Conservation (phyloP, 2,329 filamentous ascomycete species). For the Emmonsiellopsis sp. region DNA sequence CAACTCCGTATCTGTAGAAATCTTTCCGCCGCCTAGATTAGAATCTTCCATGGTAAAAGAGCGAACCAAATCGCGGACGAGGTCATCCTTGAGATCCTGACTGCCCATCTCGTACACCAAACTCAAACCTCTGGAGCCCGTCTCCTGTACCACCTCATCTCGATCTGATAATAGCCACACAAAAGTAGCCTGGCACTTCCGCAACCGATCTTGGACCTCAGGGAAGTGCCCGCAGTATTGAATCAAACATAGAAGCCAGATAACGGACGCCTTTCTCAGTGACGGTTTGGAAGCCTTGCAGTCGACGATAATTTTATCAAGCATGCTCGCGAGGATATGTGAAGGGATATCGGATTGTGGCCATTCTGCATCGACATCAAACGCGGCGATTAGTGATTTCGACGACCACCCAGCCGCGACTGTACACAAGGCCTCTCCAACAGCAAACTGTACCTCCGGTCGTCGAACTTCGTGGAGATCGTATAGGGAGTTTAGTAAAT, state of each 20-base stretch:
- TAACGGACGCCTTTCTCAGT: conserved; percentile 80
- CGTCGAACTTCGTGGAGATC: conserved; percentile 74
- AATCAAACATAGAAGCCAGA: conserved; percentile 87
- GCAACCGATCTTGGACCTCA: conserved; percentile 63
- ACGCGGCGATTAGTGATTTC: conserved; percentile 60
- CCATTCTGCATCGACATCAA: conserved; percentile 59
- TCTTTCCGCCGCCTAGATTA: conserved; percentile 61
- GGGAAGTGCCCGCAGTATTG: conserved; percentile 77
- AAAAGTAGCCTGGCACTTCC: conserved; percentile 77
- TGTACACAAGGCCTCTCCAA: conserved; percentile 79
- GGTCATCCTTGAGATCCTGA: conserved; percentile 63
- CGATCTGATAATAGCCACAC: conserved; percentile 77
- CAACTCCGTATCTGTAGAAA: conserved; percentile 82
- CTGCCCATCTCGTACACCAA: conserved; percentile 92
- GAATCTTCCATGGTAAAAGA: conserved; percentile 65
- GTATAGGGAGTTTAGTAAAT: conserved; percentile 61
- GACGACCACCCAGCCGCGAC: conserved; percentile 75
- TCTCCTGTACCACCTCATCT: conserved; percentile 93
- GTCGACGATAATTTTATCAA: conserved; percentile 66
- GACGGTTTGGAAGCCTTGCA: conserved; percentile 81
- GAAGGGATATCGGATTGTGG: conserved; percentile 29
- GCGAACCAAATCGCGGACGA: conserved; percentile 79
- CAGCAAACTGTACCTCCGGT: conserved; percentile 78
- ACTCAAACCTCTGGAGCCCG: conserved; percentile 80
- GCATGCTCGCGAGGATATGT: conserved; percentile 42